A percentile compares a stretch with the other conserved stretches of the same genome.
phyloP scores from a whole-genome alignment of 73 alveolate genomes.

The Paramecium primaurelia region DNA sequence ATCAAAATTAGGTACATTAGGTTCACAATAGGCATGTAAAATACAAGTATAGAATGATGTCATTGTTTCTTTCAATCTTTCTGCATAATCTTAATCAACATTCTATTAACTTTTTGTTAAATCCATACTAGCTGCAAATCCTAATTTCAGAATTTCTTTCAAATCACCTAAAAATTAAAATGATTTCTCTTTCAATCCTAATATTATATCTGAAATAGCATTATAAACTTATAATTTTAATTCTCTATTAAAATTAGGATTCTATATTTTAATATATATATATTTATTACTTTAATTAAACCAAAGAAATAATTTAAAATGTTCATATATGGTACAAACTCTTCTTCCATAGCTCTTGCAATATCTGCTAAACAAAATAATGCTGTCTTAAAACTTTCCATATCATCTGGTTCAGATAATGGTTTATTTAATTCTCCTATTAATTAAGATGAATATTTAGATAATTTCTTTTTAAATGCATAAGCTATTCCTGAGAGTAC shows the following conservation, averaged over 20 bases:
- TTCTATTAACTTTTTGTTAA: background rate
- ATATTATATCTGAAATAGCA: background rate
- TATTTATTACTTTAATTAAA: background rate
- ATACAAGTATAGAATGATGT: conserved; percentile 1
- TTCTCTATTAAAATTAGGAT: conserved; percentile 39
- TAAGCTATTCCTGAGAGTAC: conserved; percentile 7
- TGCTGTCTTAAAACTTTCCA: conserved; percentile 23
- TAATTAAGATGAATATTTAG: background rate
- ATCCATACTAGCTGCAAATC: background rate
- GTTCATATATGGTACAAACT: conserved; percentile 3
- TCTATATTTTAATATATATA: background rate
- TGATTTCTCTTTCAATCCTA: background rate
- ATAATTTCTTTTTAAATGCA: background rate
- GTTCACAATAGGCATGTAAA: conserved; percentile 25
- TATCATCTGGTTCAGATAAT: conserved; percentile 17
- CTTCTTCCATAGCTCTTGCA: conserved; percentile 45
- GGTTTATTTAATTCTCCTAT: background rate
- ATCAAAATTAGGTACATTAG: background rate
- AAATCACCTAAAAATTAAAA: background rate
- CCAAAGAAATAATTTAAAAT: background rate
- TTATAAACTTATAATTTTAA: background rate
- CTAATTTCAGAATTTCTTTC: background rate
- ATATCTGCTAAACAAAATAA: conserved; percentile 35
- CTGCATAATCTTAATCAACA: background rate
- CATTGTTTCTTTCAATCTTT: conserved; percentile 8